Base-by-base conservation (phyloP, 2,329 filamentous ascomycete genomes). In the Ascochyta clinopodiicola region DNA sequence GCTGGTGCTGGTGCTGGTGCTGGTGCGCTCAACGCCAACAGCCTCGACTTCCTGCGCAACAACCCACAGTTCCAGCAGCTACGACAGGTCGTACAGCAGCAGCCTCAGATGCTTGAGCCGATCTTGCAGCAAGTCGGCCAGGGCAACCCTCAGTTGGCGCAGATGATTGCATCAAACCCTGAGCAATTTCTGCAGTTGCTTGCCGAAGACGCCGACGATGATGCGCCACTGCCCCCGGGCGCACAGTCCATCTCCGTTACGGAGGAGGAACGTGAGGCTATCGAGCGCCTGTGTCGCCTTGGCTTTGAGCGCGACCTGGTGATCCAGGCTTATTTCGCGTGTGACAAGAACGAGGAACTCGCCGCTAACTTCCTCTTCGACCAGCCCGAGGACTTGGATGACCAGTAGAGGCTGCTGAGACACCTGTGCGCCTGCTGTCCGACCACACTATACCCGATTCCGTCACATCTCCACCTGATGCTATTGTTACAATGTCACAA, bases 291-390 rank as follows among this genome's bases (percentile, higher is more conserved):
- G 72, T 96, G 92, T 79, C 89, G 90, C 61, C 87, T 99, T 39
- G 95, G 95, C 32, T 99, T 99, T 75, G 88, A 94, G 68, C 88
- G 93, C 57, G 92, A 98, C 67, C 86, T 92, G 67, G 95, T 95
- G 46, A 96, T 98, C 65, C 94, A 99, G 79, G 95, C 95, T 24
- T 99, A 98, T 80, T 99, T 99, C 75, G 95, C 95, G 31, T 99
- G 95, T 77, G 95, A 99, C 79, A 99, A 98, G 85, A 98, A 99
- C 77, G 95, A 99, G 79, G 95, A 99, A 78, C 84, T 99, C 46
- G 95, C 95, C 0, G 95, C 95, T 62, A 99, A 99, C 79, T 98
- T 97, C 78, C 83, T 99, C 57, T 99, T 99, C 73, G 95, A 99
- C 69, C 92, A 98, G 79, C 93, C 93, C 9, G 92, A 96, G 59